Base-by-base conservation (phyloP, 176 grass and related monocot species). In the Avena insularis region DNA sequence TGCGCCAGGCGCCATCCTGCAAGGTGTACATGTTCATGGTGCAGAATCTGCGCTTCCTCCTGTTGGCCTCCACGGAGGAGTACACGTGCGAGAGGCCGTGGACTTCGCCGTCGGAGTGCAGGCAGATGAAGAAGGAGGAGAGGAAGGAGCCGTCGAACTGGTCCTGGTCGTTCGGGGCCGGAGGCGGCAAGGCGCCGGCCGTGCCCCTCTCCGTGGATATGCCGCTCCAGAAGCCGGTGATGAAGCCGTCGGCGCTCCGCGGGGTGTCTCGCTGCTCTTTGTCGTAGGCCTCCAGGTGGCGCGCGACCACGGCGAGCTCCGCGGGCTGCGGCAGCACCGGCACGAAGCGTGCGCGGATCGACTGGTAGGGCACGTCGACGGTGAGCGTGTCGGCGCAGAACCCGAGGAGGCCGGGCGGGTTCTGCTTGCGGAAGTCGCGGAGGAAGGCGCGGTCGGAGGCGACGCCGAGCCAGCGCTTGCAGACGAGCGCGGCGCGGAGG, bases 381-480 rank as follows among this genome's bases (percentile, higher is more conserved):
- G 0, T 36, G 64, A 68, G 0, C 7, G 8, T 1, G 15, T 38
- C 29, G 2, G 38, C 66, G 3, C 33, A 69, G 66, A 69, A 69
- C 2, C 66, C 66, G 5, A 69, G 66, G 33, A 69, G 31, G 33
- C 15, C 0, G 31, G 66, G 66, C 1, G 15, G 66, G 15, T 38
- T 13, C 31, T 17, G 14, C 33, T 69, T 38, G 66, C 66, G 33
- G 14, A 69, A 69, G 0, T 0, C 8, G 31, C 31, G 33, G 33
- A 35, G 66, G 33, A 69, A 38, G 33, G 66, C 66, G 0, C 6
- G 66, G 13, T 69, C 33, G 15, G 66, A 8, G 66, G 66, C 66
- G 33, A 36, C 14, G 66, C 33, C 29, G 66, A 69, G 66, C 66
- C 66, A 69, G 66, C 66, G 66, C 66, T 38, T 69, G 66, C 66